These are phyloP conservation scores for Leccinum uliginosum DNA, from an alignment of 768 basidiomycete species.

Conservation along the genomic window DNA sequence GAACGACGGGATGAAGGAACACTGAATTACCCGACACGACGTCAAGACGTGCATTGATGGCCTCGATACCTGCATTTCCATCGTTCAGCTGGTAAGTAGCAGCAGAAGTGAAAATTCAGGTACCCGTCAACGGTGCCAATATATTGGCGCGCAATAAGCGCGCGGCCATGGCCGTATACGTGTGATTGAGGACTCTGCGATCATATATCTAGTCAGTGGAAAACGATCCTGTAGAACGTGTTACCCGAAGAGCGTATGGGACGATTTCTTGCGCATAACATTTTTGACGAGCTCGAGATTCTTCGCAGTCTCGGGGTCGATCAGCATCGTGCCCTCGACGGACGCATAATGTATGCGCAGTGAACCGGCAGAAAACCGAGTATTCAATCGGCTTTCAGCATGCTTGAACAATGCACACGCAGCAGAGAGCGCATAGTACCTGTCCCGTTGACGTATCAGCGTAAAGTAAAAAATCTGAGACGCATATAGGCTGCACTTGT, in stretches of 20 bases:
- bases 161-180: slow-evolving; percentile 86
- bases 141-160: slow-evolving; percentile 77
- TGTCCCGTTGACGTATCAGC: slow-evolving; percentile 28
- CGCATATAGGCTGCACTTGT: slow-evolving; percentile 59
- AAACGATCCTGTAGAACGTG: background rate
- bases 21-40: slow-evolving; percentile 66
- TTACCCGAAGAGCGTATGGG: slow-evolving; percentile 79
- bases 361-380: slow-evolving; percentile 64
- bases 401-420: slow-evolving; percentile 85
- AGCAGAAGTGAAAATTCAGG: background rate
- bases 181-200: slow-evolving; percentile 66
- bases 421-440: slow-evolving; percentile 88
- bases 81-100: background rate
- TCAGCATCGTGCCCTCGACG: slow-evolving; percentile 91
- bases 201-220: background rate
- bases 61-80: slow-evolving; percentile 28
- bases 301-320: slow-evolving; percentile 83
- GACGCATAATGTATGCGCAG: slow-evolving; percentile 72
- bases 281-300: slow-evolving; percentile 90
- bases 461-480: background rate
- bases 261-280: slow-evolving; percentile 57
- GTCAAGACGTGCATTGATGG: slow-evolving; percentile 80
- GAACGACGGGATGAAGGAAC: background rate
- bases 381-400: slow-evolving; percentile 64
- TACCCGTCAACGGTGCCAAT: slow-evolving; percentile 77